Percentiles rank a stretch among this genome's conserved stretches.
phyloP scores from a whole-genome alignment of 768 basidiomycete species.

The Lepiota brunneoincarnata region DNA sequence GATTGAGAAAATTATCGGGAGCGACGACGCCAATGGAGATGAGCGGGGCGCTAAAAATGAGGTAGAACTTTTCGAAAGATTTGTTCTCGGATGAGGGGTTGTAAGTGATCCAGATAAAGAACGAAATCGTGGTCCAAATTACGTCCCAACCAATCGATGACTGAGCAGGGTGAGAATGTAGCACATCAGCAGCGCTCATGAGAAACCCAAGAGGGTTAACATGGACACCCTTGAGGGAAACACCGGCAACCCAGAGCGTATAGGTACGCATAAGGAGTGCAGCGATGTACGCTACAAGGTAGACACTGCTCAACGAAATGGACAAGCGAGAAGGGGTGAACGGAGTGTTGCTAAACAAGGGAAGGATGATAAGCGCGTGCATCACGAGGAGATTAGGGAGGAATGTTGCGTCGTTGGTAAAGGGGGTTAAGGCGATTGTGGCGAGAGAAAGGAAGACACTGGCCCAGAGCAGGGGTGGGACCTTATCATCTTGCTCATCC shows the following conservation, averaged over 20 bases:
- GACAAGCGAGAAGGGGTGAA: constrained; percentile 14
- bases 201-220: constrained; percentile 20
- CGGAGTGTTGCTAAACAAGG: constrained; percentile 35
- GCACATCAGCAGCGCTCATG: constrained; percentile 28
- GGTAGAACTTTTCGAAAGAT: constrained; percentile 16
- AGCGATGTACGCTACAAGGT: constrained; percentile 30
- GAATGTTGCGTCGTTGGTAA: constrained; percentile 42
- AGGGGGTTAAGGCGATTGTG: constrained; percentile 43
- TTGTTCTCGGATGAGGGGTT: not conserved
- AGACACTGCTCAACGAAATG: constrained; percentile 29
- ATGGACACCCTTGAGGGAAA: constrained; percentile 16
- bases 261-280: constrained; percentile 33
- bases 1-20: too few relatives aligned
- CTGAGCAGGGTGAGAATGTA: constrained; percentile 58
- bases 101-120: constrained; percentile 31
- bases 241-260: constrained; percentile 24
- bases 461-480: constrained; percentile 31
- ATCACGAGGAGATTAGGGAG: constrained; percentile 58
- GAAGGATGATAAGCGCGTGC: constrained; percentile 55
- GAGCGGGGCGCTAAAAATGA: constrained; percentile 23
- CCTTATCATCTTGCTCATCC: constrained; percentile 8
- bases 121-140: constrained; percentile 50
- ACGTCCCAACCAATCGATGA: constrained; percentile 66
- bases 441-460: constrained; percentile 43
- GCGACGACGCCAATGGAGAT: constrained; percentile 21